Evolutionary conservation across 495 filamentous ascomycete genomes (phyloP).

Genomic region (Penicillium parvum): DNA sequence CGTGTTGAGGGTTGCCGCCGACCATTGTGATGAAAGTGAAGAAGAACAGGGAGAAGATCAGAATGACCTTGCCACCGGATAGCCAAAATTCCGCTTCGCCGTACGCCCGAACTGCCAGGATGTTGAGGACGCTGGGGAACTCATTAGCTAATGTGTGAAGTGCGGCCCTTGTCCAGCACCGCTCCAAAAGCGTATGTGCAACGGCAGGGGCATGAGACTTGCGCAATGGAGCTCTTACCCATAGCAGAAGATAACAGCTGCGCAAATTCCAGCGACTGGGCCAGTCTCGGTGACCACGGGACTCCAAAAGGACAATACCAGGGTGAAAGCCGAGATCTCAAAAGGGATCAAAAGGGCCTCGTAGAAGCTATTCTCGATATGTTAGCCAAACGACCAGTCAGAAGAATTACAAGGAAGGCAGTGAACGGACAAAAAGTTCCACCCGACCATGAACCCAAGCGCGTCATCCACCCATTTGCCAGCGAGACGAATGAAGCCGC

Average conservation of each 20-base stretch:
- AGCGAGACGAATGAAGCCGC: constrained; percentile 46
- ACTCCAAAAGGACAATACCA: constrained; percentile 65
- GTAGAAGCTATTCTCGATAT: constrained; percentile 34
- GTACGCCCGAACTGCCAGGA: constrained; percentile 58
- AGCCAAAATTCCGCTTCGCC: constrained; percentile 70
- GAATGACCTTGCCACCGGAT: constrained; percentile 61
- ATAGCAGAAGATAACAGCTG: constrained; percentile 48
- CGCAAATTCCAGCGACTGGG: constrained; percentile 52
- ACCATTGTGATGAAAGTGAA: constrained; percentile 56
- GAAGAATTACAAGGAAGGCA: background rate
- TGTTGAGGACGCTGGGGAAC: constrained; percentile 12
- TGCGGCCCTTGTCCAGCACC: no score
- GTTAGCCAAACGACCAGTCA: background rate
- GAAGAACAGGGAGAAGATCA: constrained; percentile 56
- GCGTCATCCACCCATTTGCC: constrained; percentile 49
- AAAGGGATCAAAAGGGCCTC: constrained; percentile 68
- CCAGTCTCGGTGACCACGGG: constrained; percentile 44
- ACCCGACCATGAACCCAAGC: constrained; percentile 52
- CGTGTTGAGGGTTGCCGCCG: constrained; percentile 64
- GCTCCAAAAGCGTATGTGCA: no score
- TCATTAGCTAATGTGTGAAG: no score
- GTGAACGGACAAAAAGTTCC: constrained; percentile 52
- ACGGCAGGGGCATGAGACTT: no score
- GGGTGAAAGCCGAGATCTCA: constrained; percentile 65
- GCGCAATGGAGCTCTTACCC: constrained; percentile 22